Evolutionary conservation across 345 rosid genomes (phyloP), one percentile per base, ranked within the genome.

Genomic region (Populus davidiana): DNA sequence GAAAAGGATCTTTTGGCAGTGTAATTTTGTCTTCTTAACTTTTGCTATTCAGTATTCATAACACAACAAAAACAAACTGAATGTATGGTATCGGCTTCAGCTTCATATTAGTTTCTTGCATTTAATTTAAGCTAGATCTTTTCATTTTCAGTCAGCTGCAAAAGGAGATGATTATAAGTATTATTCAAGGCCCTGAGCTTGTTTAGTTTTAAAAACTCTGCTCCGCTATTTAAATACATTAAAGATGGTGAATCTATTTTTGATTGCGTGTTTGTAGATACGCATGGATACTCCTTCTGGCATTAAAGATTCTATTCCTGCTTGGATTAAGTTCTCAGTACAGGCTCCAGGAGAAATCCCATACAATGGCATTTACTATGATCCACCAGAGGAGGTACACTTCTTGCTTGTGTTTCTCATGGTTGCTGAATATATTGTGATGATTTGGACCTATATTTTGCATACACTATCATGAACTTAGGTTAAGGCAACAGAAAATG

Each of bases 251-350:
- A 72, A 54, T 12, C 16, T 47, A 18, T 12, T 47, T 49, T 66
- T 79, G 56, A 74, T 50, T 73, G 56, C 82, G 71, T 54, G n/a
- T 75, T 73, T 83, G 81, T 85, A 96, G 99, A 91, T 96, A 84
- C 94, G 87, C 69, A 93, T 96, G 99, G 92, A 93, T 62, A 93
- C 99, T 71, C 96, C 94, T 77, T 88, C 97, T 85, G 98, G 99
- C 72, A 75, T 92, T 49, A 96, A 96, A 83, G 98, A 93, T 79
- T 93, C 99, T 44, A 92, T 96, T 86, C 99, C 99, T 79, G 99
- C 99, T 81, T 96, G 99, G 99, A 93, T 96, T 75, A 93, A 92
- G 86, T 96, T 89, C 84, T 88, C 97, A 79, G 97, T 96, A 63
- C 99, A 96, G 82, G 87, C 93, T 75, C 96, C 94, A 0, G 96